Evolutionary conservation across 768 basidiomycete genomes (phyloP).

Genomic region (Tricholoma saponaceum): DNA sequence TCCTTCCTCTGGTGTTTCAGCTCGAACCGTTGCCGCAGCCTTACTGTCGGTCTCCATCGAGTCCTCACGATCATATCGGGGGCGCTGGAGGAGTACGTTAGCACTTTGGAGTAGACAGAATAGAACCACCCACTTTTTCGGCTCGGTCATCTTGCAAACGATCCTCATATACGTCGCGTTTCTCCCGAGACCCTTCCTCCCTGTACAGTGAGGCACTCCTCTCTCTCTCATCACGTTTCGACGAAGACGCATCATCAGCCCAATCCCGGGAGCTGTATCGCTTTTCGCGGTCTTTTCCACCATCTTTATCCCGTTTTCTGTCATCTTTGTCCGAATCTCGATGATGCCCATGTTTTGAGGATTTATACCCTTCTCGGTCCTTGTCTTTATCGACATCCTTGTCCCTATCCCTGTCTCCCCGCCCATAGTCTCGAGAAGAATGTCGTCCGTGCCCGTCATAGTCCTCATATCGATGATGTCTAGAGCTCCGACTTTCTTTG

Average conservation of each 20-base stretch:
- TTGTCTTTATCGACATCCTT: conserved; percentile 37
- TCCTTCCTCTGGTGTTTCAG: conserved; percentile 84
- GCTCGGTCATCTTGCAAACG: conserved; percentile 49
- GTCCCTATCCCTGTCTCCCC: conserved; percentile 33
- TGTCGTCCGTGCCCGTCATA: conserved; percentile 38
- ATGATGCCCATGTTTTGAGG: conserved; percentile 41
- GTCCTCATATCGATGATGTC: conserved; percentile 49
- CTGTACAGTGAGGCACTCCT: conserved; percentile 31
- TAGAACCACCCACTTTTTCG: conserved; percentile 53
- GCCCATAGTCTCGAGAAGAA: conserved; percentile 36
- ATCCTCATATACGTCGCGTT: conserved; percentile 49
- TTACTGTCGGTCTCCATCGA: conserved; percentile 43
- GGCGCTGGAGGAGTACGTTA: conserved; percentile 35
- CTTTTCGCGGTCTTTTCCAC: conserved; percentile 36
- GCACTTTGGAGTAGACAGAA: background rate
- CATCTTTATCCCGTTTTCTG: conserved; percentile 47
- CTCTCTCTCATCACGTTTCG: conserved; percentile 29
- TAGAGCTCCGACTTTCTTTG: conserved; percentile 34
- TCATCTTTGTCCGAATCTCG: conserved; percentile 52
- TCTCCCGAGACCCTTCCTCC: conserved; percentile 48
- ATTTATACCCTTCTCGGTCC: conserved; percentile 37
- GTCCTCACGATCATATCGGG: conserved; percentile 50
- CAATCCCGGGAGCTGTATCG: conserved; percentile 33
- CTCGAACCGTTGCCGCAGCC: conserved; percentile 39
- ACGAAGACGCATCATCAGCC: conserved; percentile 39